Base-by-base conservation (phyloP, 2,329 filamentous ascomycete species). In the Herpotrichia juniperi region DNA sequence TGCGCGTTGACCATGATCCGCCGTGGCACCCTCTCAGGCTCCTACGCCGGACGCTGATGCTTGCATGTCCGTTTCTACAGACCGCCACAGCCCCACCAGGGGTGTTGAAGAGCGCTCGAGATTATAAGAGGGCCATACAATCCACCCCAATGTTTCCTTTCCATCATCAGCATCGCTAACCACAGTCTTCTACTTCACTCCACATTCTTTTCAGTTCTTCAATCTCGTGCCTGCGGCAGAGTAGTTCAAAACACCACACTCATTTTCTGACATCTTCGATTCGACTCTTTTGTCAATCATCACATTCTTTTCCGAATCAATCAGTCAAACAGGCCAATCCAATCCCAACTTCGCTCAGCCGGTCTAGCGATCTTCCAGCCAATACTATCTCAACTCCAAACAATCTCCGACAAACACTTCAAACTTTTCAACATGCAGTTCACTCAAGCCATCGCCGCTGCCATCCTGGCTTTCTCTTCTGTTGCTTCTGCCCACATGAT, bases 401-500 rank as follows among this genome's bases (percentile, higher is more conserved):
- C 32, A 11, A 37, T 12, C 16, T 46, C 40, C 32, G 22, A 46
- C 21, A 4, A 21, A 34, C 43, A 10, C 4, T 42, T 49, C 47
- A 58, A 65, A 65, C 45, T 61, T 62, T 49, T 39, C 42, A 60
- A 66, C 63, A 82, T 74, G 65, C 75, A 76, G 72, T 76, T 79
- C 76, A 83, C 84, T 64, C 68, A 77, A 64, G 11, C 42, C 22
- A 35, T 44, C 21, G 70, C 79, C 59, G 65, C 84, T 56, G 72
- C 83, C 66, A 78, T 79, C 61, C 61, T 83, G 53, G 81, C 69
- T 28, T 72, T 92, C 66, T 80, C 82, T 61, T 76, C 84, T 54
- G 62, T 83, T 48, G 83, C 81, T 63, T 82, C 84, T 44, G 91
- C 89, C 37, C 94, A 97, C 74, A 88, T 97, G 81, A 77, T 83